These are phyloP conservation scores for Chaetomiaceae sp. DNA, from an alignment of 2,329 filamentous ascomycete genomes.

Conservation along the genomic window DNA sequence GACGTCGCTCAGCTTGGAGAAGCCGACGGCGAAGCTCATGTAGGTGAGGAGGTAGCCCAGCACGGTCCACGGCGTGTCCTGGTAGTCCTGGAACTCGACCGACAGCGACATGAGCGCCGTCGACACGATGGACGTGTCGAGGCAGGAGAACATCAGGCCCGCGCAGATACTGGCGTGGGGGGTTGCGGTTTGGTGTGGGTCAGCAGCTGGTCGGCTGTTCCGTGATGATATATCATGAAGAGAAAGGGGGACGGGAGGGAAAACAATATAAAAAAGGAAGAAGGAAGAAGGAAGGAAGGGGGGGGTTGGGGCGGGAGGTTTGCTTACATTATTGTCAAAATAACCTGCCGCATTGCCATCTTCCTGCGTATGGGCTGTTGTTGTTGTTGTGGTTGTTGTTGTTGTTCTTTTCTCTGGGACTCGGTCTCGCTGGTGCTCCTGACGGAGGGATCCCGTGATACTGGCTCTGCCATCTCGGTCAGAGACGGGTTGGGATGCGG, in stretches of 20 bases:
- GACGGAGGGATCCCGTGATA: neutral
- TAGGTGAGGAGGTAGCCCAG: constrained; percentile 55
- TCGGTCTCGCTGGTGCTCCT: constrained; percentile 1
- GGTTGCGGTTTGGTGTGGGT: too few relatives aligned
- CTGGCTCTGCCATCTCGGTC: constrained; percentile 18
- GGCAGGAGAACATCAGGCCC: constrained; percentile 53
- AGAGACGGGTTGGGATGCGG: constrained; percentile 24
- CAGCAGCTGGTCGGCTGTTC: too few relatives aligned
- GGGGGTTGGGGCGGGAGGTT: too few relatives aligned
- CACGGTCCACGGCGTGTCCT: constrained; percentile 52
- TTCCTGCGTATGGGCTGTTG: too few relatives aligned
- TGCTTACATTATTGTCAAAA: constrained; percentile 25
- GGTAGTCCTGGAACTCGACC: constrained; percentile 47
- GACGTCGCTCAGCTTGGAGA: constrained; percentile 57
- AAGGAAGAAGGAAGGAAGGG: too few relatives aligned
- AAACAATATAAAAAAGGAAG: too few relatives aligned
- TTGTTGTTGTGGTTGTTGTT: too few relatives aligned
- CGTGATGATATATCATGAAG: too few relatives aligned
- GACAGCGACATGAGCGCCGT: constrained; percentile 56
- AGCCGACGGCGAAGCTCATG: constrained; percentile 54
- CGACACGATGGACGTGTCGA: constrained; percentile 56
- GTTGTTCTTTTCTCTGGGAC: neutral
- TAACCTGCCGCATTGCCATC: constrained; percentile 10
- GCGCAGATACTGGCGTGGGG: constrained; percentile 45
- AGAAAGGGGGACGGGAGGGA: too few relatives aligned